These are phyloP conservation scores for Helianthus tuberosus DNA, from an alignment of 129 eudicot species.

Conservation along the genomic window DNA sequence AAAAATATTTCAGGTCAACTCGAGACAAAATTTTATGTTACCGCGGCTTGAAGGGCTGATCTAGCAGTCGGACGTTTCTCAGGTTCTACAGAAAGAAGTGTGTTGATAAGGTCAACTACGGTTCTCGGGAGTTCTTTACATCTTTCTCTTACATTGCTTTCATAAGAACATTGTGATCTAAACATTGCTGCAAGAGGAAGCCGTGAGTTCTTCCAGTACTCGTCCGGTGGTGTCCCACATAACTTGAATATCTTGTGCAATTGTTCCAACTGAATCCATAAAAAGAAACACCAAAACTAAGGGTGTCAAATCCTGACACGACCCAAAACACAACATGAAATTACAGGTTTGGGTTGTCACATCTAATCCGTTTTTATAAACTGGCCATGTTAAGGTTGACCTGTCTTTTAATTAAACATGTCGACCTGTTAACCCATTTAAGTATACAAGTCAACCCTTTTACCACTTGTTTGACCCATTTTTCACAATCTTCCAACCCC, in stretches of 20 bases:
- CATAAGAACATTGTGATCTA: slow-evolving; percentile 66
- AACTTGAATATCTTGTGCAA: slow-evolving; percentile 83
- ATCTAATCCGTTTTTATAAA: too few relatives aligned
- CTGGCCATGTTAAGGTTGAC: too few relatives aligned
- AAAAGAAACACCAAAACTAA: neutral
- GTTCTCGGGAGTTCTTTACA: slow-evolving; percentile 63
- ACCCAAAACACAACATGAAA: too few relatives aligned
- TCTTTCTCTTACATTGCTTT: slow-evolving; percentile 66
- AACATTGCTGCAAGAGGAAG: slow-evolving; percentile 83
- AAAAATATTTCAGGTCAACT: too few relatives aligned
- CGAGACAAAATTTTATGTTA: slow-evolving; percentile 3
- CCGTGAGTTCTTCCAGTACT: slow-evolving; percentile 62
- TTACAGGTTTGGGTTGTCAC: too few relatives aligned
- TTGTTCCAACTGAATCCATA: slow-evolving; percentile 66
- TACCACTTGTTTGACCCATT: too few relatives aligned
- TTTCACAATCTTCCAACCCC: too few relatives aligned
- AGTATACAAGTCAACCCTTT: too few relatives aligned
- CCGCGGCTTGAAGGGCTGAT: slow-evolving; percentile 69
- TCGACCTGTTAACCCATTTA: too few relatives aligned
- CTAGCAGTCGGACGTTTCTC: slow-evolving; percentile 65
- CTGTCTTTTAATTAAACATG: too few relatives aligned
- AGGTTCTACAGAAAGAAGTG: slow-evolving; percentile 69
- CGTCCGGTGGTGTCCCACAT: slow-evolving; percentile 79
- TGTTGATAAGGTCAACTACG: slow-evolving; percentile 54
- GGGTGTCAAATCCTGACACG: neutral